Evolutionary conservation across 83 land plant species (phyloP), one percentile per base, ranked within the genome.

Genomic region (Diphasiastrum complanatum): DNA sequence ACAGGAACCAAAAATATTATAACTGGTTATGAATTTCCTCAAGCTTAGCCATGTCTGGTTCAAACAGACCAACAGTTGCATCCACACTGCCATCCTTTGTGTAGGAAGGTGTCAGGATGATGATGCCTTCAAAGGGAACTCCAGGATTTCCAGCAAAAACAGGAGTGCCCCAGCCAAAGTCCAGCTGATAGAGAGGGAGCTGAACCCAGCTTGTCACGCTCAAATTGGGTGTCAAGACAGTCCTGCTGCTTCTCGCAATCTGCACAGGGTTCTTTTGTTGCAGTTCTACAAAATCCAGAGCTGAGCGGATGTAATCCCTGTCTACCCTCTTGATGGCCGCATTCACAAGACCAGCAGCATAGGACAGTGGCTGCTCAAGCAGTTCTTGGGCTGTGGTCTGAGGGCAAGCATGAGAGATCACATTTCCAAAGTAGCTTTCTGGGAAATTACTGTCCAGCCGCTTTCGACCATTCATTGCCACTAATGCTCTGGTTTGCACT

Each of bases 91-190:
- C 74, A 47, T 68, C 74, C 3, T 63, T 35, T 1, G 66, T 54
- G 33, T 61, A 62, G 20, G 78, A 52, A 26, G 78, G 73, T 5
- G 51, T 20, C 12, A 75, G 26, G 16, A 75, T 57, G 10, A 49
- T 38, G 25, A 75, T 65, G 12, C 76, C 76, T 28, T 73, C 76
- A 45, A 73, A 73, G 1, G 78, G 78, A 27, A 75, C 60, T 29
- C 11, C 57, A 22, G 78, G 73, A 1, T 60, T 60, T 16, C 73
- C 73, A 6, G 78, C 78, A 63, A 63, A 75, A 32, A 63, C 33
- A 2, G 78, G 78, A 16, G 74, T 68, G 20, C 78, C 78, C 36
- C 51, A 69, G 18, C 78, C 78, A 63, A 75, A 75, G 68, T 75
- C 78, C 45, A 75, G 57, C 30, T 47, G 45, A 34, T 69, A 75